Conservation (phyloP, 352 stramenopile species). For the Phytophthora sp. region DNA sequence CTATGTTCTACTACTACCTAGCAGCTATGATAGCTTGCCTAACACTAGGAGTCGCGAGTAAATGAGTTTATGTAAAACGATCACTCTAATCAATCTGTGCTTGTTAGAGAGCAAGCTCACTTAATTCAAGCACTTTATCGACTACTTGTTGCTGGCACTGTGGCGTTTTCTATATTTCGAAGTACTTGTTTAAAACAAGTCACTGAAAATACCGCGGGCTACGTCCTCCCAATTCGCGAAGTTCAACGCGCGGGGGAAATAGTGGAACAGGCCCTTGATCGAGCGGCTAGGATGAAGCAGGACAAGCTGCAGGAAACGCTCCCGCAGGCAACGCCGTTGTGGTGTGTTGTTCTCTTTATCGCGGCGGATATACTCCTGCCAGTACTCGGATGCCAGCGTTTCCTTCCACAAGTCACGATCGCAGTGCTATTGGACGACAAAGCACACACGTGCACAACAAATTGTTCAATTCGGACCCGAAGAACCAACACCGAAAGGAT, state of each 20-base stretch:
- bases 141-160: background rate
- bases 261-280: constrained; percentile 72
- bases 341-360: constrained; percentile 32
- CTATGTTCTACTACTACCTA: background rate
- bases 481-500: background rate
- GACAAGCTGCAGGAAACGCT: constrained; percentile 78
- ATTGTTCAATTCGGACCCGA: constrained; percentile 5
- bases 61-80: too few relatives aligned
- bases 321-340: constrained; percentile 44
- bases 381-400: constrained; percentile 69
- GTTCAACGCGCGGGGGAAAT: constrained; percentile 53
- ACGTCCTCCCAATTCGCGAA: constrained; percentile 66
- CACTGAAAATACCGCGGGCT: constrained; percentile 63
- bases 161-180: background rate
- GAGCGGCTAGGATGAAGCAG: constrained; percentile 82
- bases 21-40: background rate
- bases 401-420: constrained; percentile 65
- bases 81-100: constrained; percentile 14
- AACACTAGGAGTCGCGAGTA: too few relatives aligned
- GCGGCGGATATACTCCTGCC: constrained; percentile 69
- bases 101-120: constrained; percentile 8
- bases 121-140: constrained; percentile 2
- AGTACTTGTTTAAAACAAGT: constrained; percentile 52
- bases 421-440: constrained; percentile 64
- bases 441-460: constrained; percentile 1